Base-by-base conservation (phyloP, 306 rosid genomes). In the Casuarina glauca region DNA sequence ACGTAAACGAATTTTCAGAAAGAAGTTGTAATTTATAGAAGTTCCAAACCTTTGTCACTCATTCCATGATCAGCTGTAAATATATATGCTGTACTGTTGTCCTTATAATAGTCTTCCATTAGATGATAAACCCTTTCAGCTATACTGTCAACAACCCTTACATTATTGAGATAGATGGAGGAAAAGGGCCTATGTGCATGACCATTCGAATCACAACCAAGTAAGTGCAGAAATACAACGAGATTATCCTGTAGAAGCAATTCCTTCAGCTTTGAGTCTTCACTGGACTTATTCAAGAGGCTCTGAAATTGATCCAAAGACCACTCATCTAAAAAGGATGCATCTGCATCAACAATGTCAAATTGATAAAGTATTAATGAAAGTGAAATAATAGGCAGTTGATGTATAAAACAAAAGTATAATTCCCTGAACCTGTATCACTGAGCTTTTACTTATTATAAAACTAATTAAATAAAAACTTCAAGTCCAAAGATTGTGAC, bases 51-150 rank as follows among this genome's bases (percentile, higher is more conserved):
- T 88, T 93, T 93, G 78, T 93, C 98, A 69, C 91, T 87, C 98
- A 93, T 93, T 79, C 98, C 98, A 81, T 93, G 98, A 77, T 93
- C 98, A 73, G 98, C 98, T 26, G 98, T 93, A 70, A 93, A 93
- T 75, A 93, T 81, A 75, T 88, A 93, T 42, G 97, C 61, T 67
- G 98, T 91, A 38, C 84, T 89, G 70, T 89, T 88, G 79, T 93
- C 98, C 89, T 70, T 84, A 85, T 78, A 93, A 84, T 91, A 89
- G 76, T 89, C 91, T 87, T 93, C 76, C 69, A 93, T 74, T 76
- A 93, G 89, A 78, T 88, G 83, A 72, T 93, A 86, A 61, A 93
- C 97, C 82, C 90, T 91, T 84, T 87, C 88, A 9, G 98, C 97
- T 63, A 93, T 89, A 83, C 82, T 85, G 82, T 93, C 98, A 68